These are phyloP conservation scores for Torulaspora maleeae DNA, from an alignment of 805 yeast species.

Conservation along the genomic window DNA sequence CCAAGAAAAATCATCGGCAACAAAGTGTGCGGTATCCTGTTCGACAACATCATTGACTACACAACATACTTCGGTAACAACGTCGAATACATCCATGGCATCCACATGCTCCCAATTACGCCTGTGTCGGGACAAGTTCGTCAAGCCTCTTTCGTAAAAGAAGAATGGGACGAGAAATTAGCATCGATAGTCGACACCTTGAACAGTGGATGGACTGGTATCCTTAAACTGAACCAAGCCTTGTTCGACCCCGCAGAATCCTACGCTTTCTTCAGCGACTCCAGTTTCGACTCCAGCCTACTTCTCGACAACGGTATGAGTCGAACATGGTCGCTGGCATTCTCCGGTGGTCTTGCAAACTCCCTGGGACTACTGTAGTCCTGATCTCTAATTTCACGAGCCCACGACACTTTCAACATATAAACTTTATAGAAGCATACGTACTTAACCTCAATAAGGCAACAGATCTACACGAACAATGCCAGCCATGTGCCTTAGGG, in stretches of 20 bases:
- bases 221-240: constrained; percentile 39
- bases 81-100: constrained; percentile 66
- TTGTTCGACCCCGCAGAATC: constrained; percentile 41
- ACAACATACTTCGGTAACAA: constrained; percentile 65
- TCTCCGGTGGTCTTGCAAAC: constrained; percentile 45
- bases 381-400: background rate
- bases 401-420: background rate
- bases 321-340: constrained; percentile 58
- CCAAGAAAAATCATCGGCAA: constrained; percentile 51
- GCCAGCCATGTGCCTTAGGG: too few species aligned
- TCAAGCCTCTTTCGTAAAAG: constrained; percentile 43
- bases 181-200: constrained; percentile 39
- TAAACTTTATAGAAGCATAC: background rate
- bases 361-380: constrained; percentile 17
- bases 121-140: constrained; percentile 43
- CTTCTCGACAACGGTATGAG: constrained; percentile 61
- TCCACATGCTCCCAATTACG: constrained; percentile 68
- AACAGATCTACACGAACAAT: too few species aligned
- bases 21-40: constrained; percentile 63
- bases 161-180: constrained; percentile 49
- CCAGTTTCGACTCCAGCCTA: constrained; percentile 28
- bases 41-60: constrained; percentile 69
- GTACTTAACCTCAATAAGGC: too few species aligned
- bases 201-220: constrained; percentile 64
- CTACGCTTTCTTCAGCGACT: constrained; percentile 40